phyloP scores from a whole-genome alignment of 768 basidiomycete species.

The Amanita rimosa region DNA sequence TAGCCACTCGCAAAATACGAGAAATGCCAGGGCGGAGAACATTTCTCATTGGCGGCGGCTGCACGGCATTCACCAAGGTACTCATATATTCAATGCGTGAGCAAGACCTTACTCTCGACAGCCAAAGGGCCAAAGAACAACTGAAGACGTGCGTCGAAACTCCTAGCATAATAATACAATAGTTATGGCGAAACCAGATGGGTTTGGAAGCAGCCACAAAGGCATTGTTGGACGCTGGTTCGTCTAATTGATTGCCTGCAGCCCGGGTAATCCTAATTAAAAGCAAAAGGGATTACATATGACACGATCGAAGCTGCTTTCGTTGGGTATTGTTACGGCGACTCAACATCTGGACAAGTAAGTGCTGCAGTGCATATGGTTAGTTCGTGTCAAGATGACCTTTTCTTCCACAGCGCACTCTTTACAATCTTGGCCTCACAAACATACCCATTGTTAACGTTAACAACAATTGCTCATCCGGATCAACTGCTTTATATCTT shows the following conservation, averaged over 20 bases:
- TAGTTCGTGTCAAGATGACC: not conserved
- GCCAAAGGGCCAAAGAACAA: slow-evolving; percentile 56
- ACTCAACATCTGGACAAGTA: slow-evolving; percentile 70
- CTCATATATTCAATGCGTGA: not conserved
- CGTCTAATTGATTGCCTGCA: slow-evolving; percentile 6
- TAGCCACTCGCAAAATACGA: not conserved
- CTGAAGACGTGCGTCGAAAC: slow-evolving; percentile 50
- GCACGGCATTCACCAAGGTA: slow-evolving; percentile 74
- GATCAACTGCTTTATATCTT: slow-evolving; percentile 66
- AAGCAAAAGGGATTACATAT: slow-evolving; percentile 60
- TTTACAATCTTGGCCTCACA: slow-evolving; percentile 79
- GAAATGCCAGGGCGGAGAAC: slow-evolving; percentile 33
- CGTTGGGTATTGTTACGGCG: slow-evolving; percentile 73
- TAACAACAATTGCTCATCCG: slow-evolving; percentile 83
- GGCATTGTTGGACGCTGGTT: slow-evolving; percentile 76
- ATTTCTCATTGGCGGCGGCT: slow-evolving; percentile 65
- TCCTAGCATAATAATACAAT: not conserved
- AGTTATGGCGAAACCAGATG: slow-evolving; percentile 37
- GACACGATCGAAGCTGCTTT: slow-evolving; percentile 63
- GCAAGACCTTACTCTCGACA: slow-evolving; percentile 14
- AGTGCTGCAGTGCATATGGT: slow-evolving; percentile 5
- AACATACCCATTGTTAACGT: slow-evolving; percentile 79
- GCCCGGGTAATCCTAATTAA: too few species aligned
- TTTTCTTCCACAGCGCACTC: slow-evolving; percentile 41
- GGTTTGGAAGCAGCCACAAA: slow-evolving; percentile 82